Base-by-base conservation (phyloP, 192 early-diverging fungal genomes). In the Coemansia sp. region DNA sequence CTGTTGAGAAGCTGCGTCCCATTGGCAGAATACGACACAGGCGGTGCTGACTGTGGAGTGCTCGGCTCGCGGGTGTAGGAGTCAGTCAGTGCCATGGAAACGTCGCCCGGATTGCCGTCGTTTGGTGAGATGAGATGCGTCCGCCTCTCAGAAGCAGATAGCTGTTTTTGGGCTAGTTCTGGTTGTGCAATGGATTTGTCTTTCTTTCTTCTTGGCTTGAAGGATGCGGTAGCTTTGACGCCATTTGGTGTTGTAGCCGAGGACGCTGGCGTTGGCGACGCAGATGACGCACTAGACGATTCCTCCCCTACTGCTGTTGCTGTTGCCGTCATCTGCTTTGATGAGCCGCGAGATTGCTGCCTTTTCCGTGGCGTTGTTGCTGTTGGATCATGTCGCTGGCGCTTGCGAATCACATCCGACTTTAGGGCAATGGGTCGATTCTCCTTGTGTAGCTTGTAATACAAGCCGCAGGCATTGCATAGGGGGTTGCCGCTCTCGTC, bases 391-490 rank as follows among this genome's bases (percentile, higher is more conserved):
- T 74, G 75, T 42, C 97, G 93, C 73, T 96, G 95, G 36, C 97
- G 91, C 69, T 95, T 98, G 64, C 94, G 86, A 68, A 99, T 96
- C n/a, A 96, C 89, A 70, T 95, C 93, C 2, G 91, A 94, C 81
- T 95, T 96, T 62, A 99, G 84, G 54, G 86, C 85, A 17, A 93
- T 85, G 0, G 97, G 97, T 50, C 97, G 83, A 9, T 88, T 87
- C 34, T 92, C 89, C 42, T 93, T 92, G 76, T 99, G 97, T 17
- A 99, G 82, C 74, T 97, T 98, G 74, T 89, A 89, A 69, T 93
- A 99, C 46, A 99, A 70, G 0, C 97, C 97, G 68, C 97, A 99
- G 6, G 97, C 97, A 67, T 99, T 99, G 74, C 97, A 99, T 35
- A 99, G 85, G 5, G 93, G 87, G n/a, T 90, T 88, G 14, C 95